Evolutionary conservation across 257 asterid genomes (phyloP), one percentile per base, ranked within the genome.

Genomic region (Leptodermis oblonga): DNA sequence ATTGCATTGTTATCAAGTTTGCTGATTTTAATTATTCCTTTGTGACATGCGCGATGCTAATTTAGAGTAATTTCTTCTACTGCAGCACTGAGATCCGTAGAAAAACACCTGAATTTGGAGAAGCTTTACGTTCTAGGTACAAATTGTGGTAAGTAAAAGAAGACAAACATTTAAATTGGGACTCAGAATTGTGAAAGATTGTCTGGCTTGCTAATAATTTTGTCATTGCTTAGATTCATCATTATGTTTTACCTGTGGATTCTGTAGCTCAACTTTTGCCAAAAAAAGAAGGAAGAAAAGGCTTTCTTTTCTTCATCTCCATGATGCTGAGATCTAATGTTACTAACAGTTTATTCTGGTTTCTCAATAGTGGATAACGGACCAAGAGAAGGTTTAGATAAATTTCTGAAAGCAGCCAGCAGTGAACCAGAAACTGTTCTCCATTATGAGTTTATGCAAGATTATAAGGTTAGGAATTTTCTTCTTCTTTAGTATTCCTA

Each of bases 381-480:
- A 72, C 83, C 88, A 39, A 92, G 96, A 75, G 91, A 90, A 86
- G 99, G 99, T 58, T 78, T 93, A 70, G 99, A 93, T 73, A 93
- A 93, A 78, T 93, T 93, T 77, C 86, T 93, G 67, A 93, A 93
- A 82, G 99, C 96, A 71, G 99, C 99, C 63, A 93, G 99, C 84
- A 79, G 84, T 70, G 99, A 93, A 76, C 99, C 99, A 52, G 99
- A 93, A 79, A 93, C 95, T 33, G 96, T 93, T 79, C 96, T 93
- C 66, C 99, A 93, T 82, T 93, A 93, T 56, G 99, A 93, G 80
- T 93, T 93, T 74, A 93, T 93, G 99, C 99, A 93, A 85, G 99
- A 93, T 74, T 93, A 93, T 86, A 93, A 93, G 99, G 99, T 93
- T 66, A 74, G 76, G 36, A 36, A 42, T 54, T 76, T 30, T 18